Evolutionary conservation across 2,329 filamentous ascomycete species (phyloP).

Genomic region (Lithohypha guttulata): DNA sequence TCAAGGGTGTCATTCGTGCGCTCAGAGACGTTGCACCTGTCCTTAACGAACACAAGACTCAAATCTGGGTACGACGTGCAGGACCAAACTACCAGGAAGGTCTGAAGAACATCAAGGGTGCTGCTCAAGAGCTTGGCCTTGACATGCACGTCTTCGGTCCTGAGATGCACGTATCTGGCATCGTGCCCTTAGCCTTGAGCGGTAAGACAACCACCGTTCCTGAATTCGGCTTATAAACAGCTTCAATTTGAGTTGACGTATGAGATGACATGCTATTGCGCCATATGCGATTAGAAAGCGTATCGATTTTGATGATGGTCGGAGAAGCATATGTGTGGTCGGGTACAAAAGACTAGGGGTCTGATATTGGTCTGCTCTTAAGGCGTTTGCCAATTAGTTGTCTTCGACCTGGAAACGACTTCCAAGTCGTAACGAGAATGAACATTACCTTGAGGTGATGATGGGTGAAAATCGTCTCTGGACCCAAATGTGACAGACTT

Average conservation of each 20-base stretch:
- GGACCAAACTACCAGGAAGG: constrained; percentile 99
- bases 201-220: constrained; percentile 51
- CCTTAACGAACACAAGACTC: constrained; percentile 89
- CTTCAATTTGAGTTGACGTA: too few species aligned
- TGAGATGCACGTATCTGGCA: constrained; percentile 84
- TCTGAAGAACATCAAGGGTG: constrained; percentile 98
- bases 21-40: constrained; percentile 78
- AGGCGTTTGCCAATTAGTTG: constrained; percentile 1
- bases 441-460: too few species aligned
- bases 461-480: too few species aligned
- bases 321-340: constrained; percentile 7
- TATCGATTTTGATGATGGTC: constrained; percentile 6
- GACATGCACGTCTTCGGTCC: constrained; percentile 85
- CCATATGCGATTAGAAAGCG: constrained; percentile 2
- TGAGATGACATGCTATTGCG: too few species aligned
- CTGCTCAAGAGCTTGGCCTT: constrained; percentile 84
- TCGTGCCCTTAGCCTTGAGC: constrained; percentile 78
- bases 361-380: constrained; percentile 3
- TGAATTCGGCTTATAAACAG: constrained; percentile 47
- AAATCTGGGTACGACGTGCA: constrained; percentile 88
- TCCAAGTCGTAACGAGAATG: constrained; percentile 3
- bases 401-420: too few species aligned
- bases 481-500: too few species aligned
- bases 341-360: background rate
- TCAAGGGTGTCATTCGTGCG: constrained; percentile 98